phyloP scores from a whole-genome alignment of 1,139 yeast species.

The Suhomyces choctaworum region DNA sequence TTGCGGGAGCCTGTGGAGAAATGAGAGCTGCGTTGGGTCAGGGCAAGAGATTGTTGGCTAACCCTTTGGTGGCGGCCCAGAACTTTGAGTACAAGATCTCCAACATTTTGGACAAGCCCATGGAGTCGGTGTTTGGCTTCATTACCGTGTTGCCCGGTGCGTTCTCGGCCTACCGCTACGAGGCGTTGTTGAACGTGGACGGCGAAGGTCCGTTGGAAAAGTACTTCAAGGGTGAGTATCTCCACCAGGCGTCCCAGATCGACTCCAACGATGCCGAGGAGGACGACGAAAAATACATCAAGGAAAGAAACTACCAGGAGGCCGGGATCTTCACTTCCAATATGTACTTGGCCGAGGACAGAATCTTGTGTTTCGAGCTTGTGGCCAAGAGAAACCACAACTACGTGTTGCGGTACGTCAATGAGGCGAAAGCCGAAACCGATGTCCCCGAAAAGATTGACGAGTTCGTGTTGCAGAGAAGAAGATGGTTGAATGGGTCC shows the following conservation, averaged over 20 bases:
- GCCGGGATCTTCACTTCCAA: slow-evolving; percentile 76
- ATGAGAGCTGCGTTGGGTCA: slow-evolving; percentile 69
- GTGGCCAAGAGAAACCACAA: slow-evolving; percentile 66
- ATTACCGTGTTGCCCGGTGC: slow-evolving; percentile 86
- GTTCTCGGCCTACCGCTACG: slow-evolving; percentile 77
- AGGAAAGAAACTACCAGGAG: slow-evolving; percentile 45
- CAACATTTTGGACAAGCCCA: slow-evolving; percentile 78
- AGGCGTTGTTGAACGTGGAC: slow-evolving; percentile 63
- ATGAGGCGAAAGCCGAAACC: slow-evolving; percentile 76
- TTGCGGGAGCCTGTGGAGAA: slow-evolving; percentile 92
- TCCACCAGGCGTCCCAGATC: slow-evolving; percentile 50
- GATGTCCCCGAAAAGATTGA: slow-evolving; percentile 78
- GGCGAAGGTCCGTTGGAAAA: slow-evolving; percentile 75
- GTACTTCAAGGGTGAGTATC: slow-evolving; percentile 76
- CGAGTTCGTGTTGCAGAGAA: slow-evolving; percentile 73
- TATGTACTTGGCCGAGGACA: slow-evolving; percentile 84
- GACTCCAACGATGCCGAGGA: slow-evolving; percentile 31
- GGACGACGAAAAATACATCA: slow-evolving; percentile 45
- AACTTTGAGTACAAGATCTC: slow-evolving; percentile 84
- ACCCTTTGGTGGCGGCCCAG: slow-evolving; percentile 82
- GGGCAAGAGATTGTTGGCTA: slow-evolving; percentile 52
- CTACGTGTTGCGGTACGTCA: slow-evolving; percentile 71
- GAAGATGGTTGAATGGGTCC: slow-evolving; percentile 86
- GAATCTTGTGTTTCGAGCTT: slow-evolving; percentile 78
- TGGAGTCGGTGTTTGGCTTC: slow-evolving; percentile 81